phyloP scores from a whole-genome alignment of 1,139 yeast species.

The Saccharomyces pastorianus region DNA sequence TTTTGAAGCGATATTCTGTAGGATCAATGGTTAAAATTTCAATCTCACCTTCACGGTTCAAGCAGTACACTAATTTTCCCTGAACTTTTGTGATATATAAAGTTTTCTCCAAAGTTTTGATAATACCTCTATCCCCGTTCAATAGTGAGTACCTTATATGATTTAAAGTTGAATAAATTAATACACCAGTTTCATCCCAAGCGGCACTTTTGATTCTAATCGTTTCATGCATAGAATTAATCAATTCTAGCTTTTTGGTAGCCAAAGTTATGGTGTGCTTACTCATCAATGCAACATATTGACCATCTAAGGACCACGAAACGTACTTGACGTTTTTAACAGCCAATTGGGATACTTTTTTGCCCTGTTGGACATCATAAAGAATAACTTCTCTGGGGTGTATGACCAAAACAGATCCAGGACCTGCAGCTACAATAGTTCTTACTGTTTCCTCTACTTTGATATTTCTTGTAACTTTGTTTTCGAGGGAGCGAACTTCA shows the following conservation, averaged over 20 bases:
- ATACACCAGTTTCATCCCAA: slow-evolving; percentile 92
- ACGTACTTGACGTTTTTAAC: slow-evolving; percentile 82
- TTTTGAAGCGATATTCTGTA: slow-evolving; percentile 93
- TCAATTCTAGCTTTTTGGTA: slow-evolving; percentile 64
- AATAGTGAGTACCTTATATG: slow-evolving; percentile 89
- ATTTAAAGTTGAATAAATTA: slow-evolving; percentile 87
- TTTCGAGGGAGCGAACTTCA: slow-evolving; percentile 76
- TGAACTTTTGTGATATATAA: slow-evolving; percentile 68
- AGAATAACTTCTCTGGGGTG: slow-evolving; percentile 66
- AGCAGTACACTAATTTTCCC: slow-evolving; percentile 67
- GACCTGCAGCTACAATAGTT: slow-evolving; percentile 71
- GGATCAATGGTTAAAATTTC: slow-evolving; percentile 80
- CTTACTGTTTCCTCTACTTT: slow-evolving; percentile 63
- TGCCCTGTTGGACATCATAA: slow-evolving; percentile 90
- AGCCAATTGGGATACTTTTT: slow-evolving; percentile 59
- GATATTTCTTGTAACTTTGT: slow-evolving; percentile 72
- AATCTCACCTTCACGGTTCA: slow-evolving; percentile 79
- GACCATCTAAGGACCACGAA: slow-evolving; percentile 83
- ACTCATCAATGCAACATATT: slow-evolving; percentile 77
- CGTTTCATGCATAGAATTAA: slow-evolving; percentile 90
- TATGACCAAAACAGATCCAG: slow-evolving; percentile 74
- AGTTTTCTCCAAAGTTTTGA: slow-evolving; percentile 88
- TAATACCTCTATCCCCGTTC: slow-evolving; percentile 92
- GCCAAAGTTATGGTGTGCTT: slow-evolving; percentile 91
- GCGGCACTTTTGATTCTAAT: slow-evolving; percentile 95